Percentiles rank a stretch among this genome's conserved stretches.
Evolutionary conservation across 2,329 filamentous ascomycete genomes (phyloP).

Genomic region (Orbilia ellipsospora): DNA sequence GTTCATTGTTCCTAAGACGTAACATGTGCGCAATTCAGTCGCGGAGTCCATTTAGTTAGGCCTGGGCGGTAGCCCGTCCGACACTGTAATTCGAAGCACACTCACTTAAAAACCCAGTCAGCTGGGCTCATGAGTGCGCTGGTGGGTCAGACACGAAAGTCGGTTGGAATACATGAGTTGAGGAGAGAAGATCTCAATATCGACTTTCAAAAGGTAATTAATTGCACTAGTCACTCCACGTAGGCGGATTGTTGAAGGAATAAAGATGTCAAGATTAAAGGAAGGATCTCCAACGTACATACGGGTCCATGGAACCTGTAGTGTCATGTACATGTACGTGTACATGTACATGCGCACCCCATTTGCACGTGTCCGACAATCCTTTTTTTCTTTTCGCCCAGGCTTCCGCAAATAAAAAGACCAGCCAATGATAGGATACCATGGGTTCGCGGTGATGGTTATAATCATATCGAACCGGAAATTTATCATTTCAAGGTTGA

Average conservation of each 20-base stretch:
- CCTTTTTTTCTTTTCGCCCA: conserved; percentile 18
- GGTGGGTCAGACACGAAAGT: neutral
- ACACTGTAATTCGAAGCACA: conserved; percentile 9
- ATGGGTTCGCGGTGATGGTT: too few species aligned
- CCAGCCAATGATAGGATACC: too few species aligned
- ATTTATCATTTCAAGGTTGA: conserved; percentile 25
- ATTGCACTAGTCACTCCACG: conserved; percentile 17
- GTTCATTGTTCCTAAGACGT: conserved; percentile 51
- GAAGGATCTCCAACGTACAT: too few species aligned
- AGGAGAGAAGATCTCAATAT: conserved; percentile 34
- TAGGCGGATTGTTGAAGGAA: conserved; percentile 15
- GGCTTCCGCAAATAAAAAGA: neutral
- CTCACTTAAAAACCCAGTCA: conserved; percentile 29
- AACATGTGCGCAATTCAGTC: conserved; percentile 56
- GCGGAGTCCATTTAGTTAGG: conserved; percentile 36
- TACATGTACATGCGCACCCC: too few species aligned
- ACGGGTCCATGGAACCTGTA: too few species aligned
- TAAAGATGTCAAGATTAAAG: conserved; percentile 12
- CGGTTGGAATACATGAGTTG: conserved; percentile 9
- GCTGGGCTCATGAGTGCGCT: conserved; percentile 6
- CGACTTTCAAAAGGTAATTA: neutral
- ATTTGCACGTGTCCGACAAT: conserved; percentile 27
- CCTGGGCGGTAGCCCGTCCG: conserved; percentile 28
- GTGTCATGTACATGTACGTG: too few species aligned
- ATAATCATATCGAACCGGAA: conserved; percentile 16